phyloP scores from a whole-genome alignment of 108 stramenopile species.

The Skeletonema costatum region DNA sequence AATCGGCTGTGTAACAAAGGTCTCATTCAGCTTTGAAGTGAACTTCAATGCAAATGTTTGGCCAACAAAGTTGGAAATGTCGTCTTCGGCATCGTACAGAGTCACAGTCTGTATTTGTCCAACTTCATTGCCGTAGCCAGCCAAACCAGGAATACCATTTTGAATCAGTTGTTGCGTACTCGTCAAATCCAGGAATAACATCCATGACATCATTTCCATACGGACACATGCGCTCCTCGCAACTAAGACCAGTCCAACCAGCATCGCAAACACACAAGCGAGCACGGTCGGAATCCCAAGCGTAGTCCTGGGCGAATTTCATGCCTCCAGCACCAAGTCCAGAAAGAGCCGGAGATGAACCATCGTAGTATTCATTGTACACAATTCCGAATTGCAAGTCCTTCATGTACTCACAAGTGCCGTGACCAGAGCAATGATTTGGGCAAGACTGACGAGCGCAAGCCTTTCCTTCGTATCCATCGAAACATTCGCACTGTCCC shows the following conservation, averaged over 20 bases:
- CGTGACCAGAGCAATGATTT: slow-evolving; percentile 65
- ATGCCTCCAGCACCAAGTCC: slow-evolving; percentile 54
- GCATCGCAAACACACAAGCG: slow-evolving; percentile 74
- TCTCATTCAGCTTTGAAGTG: slow-evolving; percentile 63
- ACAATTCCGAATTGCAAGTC: slow-evolving; percentile 56
- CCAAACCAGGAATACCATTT: slow-evolving; percentile 4
- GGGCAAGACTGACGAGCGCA: slow-evolving; percentile 60
- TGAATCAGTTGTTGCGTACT: slow-evolving; percentile 5
- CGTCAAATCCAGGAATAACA: slow-evolving; percentile 49
- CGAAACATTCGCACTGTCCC: slow-evolving; percentile 64
- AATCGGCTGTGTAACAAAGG: slow-evolving; percentile 62
- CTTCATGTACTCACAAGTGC: slow-evolving; percentile 60
- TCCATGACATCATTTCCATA: slow-evolving; percentile 75
- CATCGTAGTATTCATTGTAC: slow-evolving; percentile 57
- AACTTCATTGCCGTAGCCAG: slow-evolving; percentile 39
- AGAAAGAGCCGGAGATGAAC: slow-evolving; percentile 41
- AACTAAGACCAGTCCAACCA: slow-evolving; percentile 69
- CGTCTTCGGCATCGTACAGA: slow-evolving; percentile 45
- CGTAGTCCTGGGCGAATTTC: slow-evolving; percentile 13
- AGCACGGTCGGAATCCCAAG: slow-evolving; percentile 75
- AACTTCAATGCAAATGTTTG: slow-evolving; percentile 62
- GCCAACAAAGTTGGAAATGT: slow-evolving; percentile 36
- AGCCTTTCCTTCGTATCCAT: slow-evolving; percentile 62
- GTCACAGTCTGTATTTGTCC: slow-evolving; percentile 56
- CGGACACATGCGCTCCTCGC: slow-evolving; percentile 73